These are phyloP conservation scores for Wickerhamomyces sp. DNA, from an alignment of 1,139 yeast species.

Conservation along the genomic window DNA sequence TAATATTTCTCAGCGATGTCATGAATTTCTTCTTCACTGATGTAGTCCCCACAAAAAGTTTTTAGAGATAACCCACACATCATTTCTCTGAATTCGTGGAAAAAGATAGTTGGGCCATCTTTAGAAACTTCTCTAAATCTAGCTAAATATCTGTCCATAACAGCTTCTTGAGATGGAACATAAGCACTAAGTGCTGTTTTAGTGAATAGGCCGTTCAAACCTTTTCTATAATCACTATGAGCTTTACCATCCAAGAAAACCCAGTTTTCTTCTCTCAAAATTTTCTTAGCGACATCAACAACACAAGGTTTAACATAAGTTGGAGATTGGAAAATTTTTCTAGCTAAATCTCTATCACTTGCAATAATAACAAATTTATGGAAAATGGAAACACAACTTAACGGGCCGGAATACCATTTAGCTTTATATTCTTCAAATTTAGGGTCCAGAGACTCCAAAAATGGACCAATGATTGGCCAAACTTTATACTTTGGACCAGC, in stretches of 20 bases:
- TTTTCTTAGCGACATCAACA: slow-evolving; percentile 92
- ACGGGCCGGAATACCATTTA: slow-evolving; percentile 92
- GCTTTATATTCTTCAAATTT: slow-evolving; percentile 89
- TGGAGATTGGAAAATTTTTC: slow-evolving; percentile 85
- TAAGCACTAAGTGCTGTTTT: slow-evolving; percentile 77
- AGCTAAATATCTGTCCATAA: slow-evolving; percentile 77
- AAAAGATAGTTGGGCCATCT: slow-evolving; percentile 67
- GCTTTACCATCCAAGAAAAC: slow-evolving; percentile 95
- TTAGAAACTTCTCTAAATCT: slow-evolving; percentile 54
- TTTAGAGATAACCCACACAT: slow-evolving; percentile 90
- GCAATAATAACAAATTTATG: slow-evolving; percentile 98
- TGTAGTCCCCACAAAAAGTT: slow-evolving; percentile 94
- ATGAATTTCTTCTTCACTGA: slow-evolving; percentile 84
- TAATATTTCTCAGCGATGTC: slow-evolving; percentile 88
- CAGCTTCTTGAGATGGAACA: slow-evolving; percentile 76
- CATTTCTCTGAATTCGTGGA: slow-evolving; percentile 92
- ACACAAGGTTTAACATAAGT: slow-evolving; percentile 93
- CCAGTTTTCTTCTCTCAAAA: slow-evolving; percentile 94
- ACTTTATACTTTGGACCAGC: slow-evolving; percentile 85
- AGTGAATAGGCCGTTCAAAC: slow-evolving; percentile 85
- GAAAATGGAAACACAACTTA: slow-evolving; percentile 94
- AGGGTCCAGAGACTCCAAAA: slow-evolving; percentile 92
- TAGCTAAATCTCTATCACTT: slow-evolving; percentile 80
- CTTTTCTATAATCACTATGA: slow-evolving; percentile 87
- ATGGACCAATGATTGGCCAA: slow-evolving; percentile 96